Base-by-base conservation (phyloP, 2,329 filamentous ascomycete genomes). In the Phialocephala subalpina region DNA sequence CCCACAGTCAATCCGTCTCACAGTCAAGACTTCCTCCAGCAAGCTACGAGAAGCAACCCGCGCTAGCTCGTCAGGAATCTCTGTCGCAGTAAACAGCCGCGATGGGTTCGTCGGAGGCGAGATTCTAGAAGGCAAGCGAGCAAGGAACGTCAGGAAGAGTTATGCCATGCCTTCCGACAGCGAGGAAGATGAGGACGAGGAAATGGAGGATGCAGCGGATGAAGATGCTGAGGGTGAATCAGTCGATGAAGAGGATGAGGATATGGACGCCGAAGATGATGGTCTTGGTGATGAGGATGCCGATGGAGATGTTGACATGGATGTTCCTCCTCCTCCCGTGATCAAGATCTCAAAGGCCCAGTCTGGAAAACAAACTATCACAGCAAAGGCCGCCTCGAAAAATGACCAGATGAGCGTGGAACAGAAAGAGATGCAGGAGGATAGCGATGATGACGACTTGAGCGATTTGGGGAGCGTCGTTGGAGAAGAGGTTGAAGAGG, bases 121-220 rank as follows among this genome's bases (percentile, higher is more conserved):
- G 49, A 77, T 77, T 49, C 52, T 77, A 1, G 73, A 75, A 57
- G 75, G 74, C 1, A 76, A 74, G 59, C 69, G 76, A 67, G 62
- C 70, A 5, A 73, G 76, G 58, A 74, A 75, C 62, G 73, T 76
- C 6, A 74, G 71, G 56, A 78, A 77, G 63, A 77, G 72, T 61
- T 78, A 78, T 65, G 83, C 86, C 66, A 76, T 85, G 40, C 80
- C 84, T 20, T 82, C 82, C 47, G 80, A 81, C 47, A 81, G 81
- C 64, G 78, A 79, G 16, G 71, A 72, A 4, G 74, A 75, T 9
- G 29, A 73, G 61, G 69, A 70, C 36, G 68, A 65, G 40, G 72
- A 73, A 45, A 70, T 68, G 52, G 70, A 69, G 16, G 72, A 71
- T 42, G 67, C 55, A n/a, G 65, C 29, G 14, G 71, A 70, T 60